Base-by-base conservation (phyloP, 441 rosid genomes). In the Adansonia gregorii region DNA sequence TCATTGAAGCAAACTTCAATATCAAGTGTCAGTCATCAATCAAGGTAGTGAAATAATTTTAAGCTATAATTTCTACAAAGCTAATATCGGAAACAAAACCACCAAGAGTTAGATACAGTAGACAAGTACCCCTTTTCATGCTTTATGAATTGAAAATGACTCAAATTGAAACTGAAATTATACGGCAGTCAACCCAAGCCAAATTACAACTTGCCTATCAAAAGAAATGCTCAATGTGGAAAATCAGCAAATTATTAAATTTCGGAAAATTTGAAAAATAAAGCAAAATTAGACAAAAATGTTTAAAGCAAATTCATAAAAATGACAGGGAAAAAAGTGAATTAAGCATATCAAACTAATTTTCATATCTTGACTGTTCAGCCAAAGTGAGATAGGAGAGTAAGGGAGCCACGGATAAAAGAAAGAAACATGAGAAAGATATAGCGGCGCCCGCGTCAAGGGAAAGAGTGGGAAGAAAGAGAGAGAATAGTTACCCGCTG, bases 41-140 rank as follows among this genome's bases (percentile, higher is more conserved):
- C 56, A 27, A 70, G 60, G 59, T 22, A 15, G n/a, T 15, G 61
- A 70, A 52, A 70, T 15, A 52, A 70, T 15, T 7, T 51, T n/a
- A 31, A 70, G 61, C 24, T 43, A 6, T 48, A 58, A 27, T 68
- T 68, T 67, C 10, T 6, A 46, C 56, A 68, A 48, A 22, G 72
- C 56, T 68, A 22, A 68, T 22, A 67, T 6, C 12, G 15, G 72
- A 20, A 68, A 27, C 60, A 52, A 14, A 14, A 24, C 59, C 24
- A 22, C 56, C 58, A 24, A 69, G 7, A 48, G 51, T 24, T 3
- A 10, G 24, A 68, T 14, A 11, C 27, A 64, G n/a, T n/a, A 35
- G 7, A 43, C 24, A 12, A 49, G 6, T 22, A 45, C 35, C 55
- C 6, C 8, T 67, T 4, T 67, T 8, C 27, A 19, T 4, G 52